Evolutionary conservation across 257 asterid species (phyloP), one percentile per base, ranked within the genome.

Genomic region (Lycium ferocissimum): DNA sequence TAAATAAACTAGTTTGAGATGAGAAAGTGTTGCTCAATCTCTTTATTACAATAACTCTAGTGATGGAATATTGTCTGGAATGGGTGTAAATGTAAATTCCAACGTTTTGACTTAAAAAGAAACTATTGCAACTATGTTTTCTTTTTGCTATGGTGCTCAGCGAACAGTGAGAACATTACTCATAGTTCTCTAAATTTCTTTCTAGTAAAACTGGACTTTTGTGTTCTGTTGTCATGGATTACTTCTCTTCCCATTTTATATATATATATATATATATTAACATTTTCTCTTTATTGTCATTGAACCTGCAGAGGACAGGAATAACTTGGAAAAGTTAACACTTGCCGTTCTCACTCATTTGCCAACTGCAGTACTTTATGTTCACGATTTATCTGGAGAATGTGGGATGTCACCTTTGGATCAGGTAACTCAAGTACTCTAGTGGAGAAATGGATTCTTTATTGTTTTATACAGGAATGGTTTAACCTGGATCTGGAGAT

Each of bases 351-450:
- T 96, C 79, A 87, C 98, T 85, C 98, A 96, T 91, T 91, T 96
- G 90, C 98, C 99, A 35, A 96, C 98, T 86, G 99, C 98, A 80
- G 97, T 96, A 62, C 95, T 96, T 85, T 96, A 91, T 86, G 98
- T 96, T 85, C 99, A 96, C 79, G 99, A 96, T 90, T 97, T 96
- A 72, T 89, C 98, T 79, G 99, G 98, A 85, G 94, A 95, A 89
- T 95, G 99, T 89, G 99, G 99, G 79, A 95, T 94, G 49, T 94
- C 98, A 59, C 95, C 98, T 79, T 94, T 98, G 82, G 98, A 95
- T 94, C 99, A 96, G 98, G 99, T 96, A 87, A 57, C 62, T 83
- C 37, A 78, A 78, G 9, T 53, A 18, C 65, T 26, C 45, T 53
- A 7, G 47, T 26, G 65, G 20, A 53, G 22, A 53, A 45, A 70